Base-by-base conservation (phyloP, 116 monocot species). In the Cymodocea nodosa region DNA sequence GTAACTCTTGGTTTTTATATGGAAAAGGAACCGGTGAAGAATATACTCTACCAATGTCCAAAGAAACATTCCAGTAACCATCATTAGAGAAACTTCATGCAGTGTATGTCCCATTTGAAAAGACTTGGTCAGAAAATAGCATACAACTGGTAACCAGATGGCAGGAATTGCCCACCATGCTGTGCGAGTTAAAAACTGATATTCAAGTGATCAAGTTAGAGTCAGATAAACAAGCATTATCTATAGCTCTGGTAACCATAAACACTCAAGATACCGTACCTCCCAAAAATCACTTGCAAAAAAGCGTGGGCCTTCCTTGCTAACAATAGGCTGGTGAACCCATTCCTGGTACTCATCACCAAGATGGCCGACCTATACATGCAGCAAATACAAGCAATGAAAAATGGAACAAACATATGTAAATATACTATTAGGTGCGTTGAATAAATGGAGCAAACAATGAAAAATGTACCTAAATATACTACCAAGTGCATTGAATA, bases 11-110 rank as follows among this genome's bases (percentile, higher is more conserved):
- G 93, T 94, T 63, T 94, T 76, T 23, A 89, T 94, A 68, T 94
- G 93, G 78, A 94, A 94, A 68, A 94, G 84, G 71, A 94, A 94
- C n/a, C 93, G 93, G 53, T 94, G 89, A 34, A 94, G 65, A 62
- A 65, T 73, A 62, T 94, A 94, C 69, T 94, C 93, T 1, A 89
- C 53, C 80, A 89, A 77, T 39, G 93, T 89, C 93, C 93, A 94
- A 1, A 78, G 7, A 50, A 89, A 63, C 30, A 94, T 73, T 61
- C 93, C 93, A 64, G 60, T 59, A 19, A 51, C 23, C n/a, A 87
- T 64, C 72, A 86, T 72, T 0, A 75, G 22, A 50, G 68, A 71
- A 18, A 94, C 66, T 62, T 82, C 67, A 50, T 66, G 68, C 10
- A 71, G 36, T 23, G 78, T 71, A 59, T 82, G 86, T n/a, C 89